Percentiles rank a stretch among this genome's conserved stretches.
Evolutionary conservation across 306 rosid genomes (phyloP).

Genomic region (Quercus wislizeni): DNA sequence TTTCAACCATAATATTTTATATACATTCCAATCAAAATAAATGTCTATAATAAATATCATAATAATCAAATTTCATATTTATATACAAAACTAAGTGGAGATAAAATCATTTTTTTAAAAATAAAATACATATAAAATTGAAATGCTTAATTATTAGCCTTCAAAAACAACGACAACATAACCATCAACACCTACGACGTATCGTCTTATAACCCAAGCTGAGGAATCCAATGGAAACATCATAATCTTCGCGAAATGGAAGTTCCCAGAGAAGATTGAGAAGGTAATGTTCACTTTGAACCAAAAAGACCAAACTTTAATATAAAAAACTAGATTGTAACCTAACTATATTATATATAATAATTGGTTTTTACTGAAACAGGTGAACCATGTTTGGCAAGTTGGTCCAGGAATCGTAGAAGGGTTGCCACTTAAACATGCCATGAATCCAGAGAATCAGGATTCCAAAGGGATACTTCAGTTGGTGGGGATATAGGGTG

Average conservation of each 20-base stretch:
- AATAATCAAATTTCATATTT: too few species aligned
- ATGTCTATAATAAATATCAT: too few species aligned
- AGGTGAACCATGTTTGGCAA: constrained; percentile 62
- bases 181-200: constrained; percentile 36
- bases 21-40: too few species aligned
- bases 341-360: too few species aligned
- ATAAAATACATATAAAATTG: too few species aligned
- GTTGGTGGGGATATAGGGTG: not conserved
- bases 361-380: too few species aligned
- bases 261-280: constrained; percentile 35
- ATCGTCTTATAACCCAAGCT: not conserved
- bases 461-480: not conserved
- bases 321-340: too few species aligned
- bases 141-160: constrained; percentile 40
- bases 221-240: constrained; percentile 5
- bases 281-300: not conserved
- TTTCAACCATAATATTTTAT: too few species aligned
- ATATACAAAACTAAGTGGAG: too few species aligned
- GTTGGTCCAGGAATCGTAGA: constrained; percentile 38
- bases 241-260: constrained; percentile 40
- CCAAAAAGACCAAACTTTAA: too few species aligned
- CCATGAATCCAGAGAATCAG: not conserved
- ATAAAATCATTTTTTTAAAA: too few species aligned
- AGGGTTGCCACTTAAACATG: constrained; percentile 17
- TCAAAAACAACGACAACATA: not conserved